These are phyloP conservation scores for Vitis hybrid DNA, from an alignment of 177 flowering plant species.

Conservation along the genomic window DNA sequence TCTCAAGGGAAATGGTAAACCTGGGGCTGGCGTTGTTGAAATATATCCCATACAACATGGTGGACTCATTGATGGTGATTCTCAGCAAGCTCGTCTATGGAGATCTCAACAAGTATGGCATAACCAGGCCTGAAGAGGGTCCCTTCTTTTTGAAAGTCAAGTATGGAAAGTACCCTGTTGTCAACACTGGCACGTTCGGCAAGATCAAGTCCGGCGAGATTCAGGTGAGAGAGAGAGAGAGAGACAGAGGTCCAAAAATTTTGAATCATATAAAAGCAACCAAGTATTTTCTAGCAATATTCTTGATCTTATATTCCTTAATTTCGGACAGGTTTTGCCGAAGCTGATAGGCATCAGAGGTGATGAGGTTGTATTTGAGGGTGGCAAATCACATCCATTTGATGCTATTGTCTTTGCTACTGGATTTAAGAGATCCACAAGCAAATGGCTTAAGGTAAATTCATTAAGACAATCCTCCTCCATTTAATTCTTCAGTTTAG, in stretches of 20 bases:
- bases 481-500: too few relatives aligned
- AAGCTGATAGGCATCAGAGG: slow-evolving; percentile 39
- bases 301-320: too few relatives aligned
- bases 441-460: slow-evolving; percentile 62
- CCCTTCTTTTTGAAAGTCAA: slow-evolving; percentile 38
- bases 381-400: slow-evolving; percentile 41
- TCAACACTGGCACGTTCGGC: slow-evolving; percentile 38
- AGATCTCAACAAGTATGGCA: slow-evolving; percentile 46
- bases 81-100: slow-evolving; percentile 41
- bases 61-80: slow-evolving; percentile 35
- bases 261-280: too few relatives aligned
- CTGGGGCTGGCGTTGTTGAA: slow-evolving; percentile 24
- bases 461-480: too few relatives aligned
- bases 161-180: slow-evolving; percentile 45
- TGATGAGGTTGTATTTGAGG: slow-evolving; percentile 34
- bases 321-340: slow-evolving; percentile 47
- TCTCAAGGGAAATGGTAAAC: slow-evolving; percentile 36
- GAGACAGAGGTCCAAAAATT: too few relatives aligned
- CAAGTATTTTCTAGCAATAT: too few relatives aligned
- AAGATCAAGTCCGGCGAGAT: slow-evolving; percentile 51
- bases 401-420: slow-evolving; percentile 67
- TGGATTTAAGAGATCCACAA: slow-evolving; percentile 59
- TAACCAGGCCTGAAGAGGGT: slow-evolving; percentile 45
- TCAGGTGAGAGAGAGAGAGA: slow-evolving; percentile 30
- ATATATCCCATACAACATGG: slow-evolving; percentile 21